Evolutionary conservation across 345 rosid species (phyloP).

Genomic region (Luvunga scandens): DNA sequence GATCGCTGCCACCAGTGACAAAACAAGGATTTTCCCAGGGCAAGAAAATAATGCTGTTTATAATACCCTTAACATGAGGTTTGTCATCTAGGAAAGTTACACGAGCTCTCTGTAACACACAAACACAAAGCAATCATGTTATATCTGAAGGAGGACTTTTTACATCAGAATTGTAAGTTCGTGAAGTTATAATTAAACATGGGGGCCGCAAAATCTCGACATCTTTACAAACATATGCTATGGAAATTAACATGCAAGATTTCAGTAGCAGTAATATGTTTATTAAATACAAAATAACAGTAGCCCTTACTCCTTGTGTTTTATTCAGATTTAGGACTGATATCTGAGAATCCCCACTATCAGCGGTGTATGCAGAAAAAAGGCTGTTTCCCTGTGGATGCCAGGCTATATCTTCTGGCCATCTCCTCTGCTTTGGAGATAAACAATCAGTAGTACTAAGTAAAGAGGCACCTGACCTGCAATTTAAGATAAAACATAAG

Average conservation of each 20-base stretch:
- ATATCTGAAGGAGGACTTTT: neutral
- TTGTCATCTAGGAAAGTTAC: slow-evolving; percentile 67
- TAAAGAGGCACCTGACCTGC: slow-evolving; percentile 72
- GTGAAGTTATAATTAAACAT: neutral
- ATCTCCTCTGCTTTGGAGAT: slow-evolving; percentile 69
- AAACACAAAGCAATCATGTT: slow-evolving; percentile 5
- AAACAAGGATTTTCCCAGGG: slow-evolving; percentile 76
- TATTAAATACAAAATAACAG: slow-evolving; percentile 2
- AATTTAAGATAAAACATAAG: slow-evolving; percentile 15
- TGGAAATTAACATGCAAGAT: neutral
- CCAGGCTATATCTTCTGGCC: slow-evolving; percentile 98
- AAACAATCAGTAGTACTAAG: slow-evolving; percentile 64
- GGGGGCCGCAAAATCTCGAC: neutral
- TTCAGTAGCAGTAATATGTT: slow-evolving; percentile 9
- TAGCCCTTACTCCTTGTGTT: slow-evolving; percentile 56
- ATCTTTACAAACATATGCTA: neutral
- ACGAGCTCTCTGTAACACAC: slow-evolving; percentile 42
- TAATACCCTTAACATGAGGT: slow-evolving; percentile 85
- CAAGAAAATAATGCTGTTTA: slow-evolving; percentile 75
- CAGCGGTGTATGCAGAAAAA: slow-evolving; percentile 66
- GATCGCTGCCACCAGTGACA: slow-evolving; percentile 90
- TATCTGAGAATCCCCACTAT: slow-evolving; percentile 81
- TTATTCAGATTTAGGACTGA: slow-evolving; percentile 69
- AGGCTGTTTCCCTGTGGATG: slow-evolving; percentile 79
- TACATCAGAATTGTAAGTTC: neutral